Evolutionary conservation across 2,329 filamentous ascomycete genomes (phyloP).

Genomic region (Botrytis medusae): DNA sequence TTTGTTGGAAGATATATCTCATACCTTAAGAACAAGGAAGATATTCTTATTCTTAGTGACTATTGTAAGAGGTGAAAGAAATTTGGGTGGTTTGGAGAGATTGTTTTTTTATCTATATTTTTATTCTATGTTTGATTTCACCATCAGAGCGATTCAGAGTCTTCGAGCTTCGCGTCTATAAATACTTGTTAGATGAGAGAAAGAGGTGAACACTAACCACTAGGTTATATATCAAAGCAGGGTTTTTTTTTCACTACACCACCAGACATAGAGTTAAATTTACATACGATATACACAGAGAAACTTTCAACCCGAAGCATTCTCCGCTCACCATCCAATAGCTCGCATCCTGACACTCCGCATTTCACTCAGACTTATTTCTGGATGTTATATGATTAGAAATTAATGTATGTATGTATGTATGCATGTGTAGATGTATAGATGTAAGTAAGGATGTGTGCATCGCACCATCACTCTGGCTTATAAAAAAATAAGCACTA

Average conservation of each 20-base stretch:
- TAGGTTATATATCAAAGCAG: neutral
- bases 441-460: neutral
- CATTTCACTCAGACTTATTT: neutral
- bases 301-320: neutral
- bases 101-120: too few relatives aligned
- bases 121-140: neutral
- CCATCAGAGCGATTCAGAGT: neutral
- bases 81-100: too few relatives aligned
- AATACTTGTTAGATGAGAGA: neutral
- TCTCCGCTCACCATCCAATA: neutral
- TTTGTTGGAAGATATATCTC: neutral
- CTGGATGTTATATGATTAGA: neutral
- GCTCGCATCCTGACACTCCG: neutral
- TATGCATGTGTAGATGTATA: neutral
- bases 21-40: neutral
- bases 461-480: neutral
- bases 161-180: neutral
- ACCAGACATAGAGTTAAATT: too few relatives aligned
- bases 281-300: too few relatives aligned
- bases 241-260: too few relatives aligned
- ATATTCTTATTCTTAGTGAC: neutral
- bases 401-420: neutral
- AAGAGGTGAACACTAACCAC: neutral
- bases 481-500: neutral
- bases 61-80: neutral